Evolutionary conservation across 2,329 filamentous ascomycete genomes (phyloP).

Genomic region (Coleophoma crateriformis): DNA sequence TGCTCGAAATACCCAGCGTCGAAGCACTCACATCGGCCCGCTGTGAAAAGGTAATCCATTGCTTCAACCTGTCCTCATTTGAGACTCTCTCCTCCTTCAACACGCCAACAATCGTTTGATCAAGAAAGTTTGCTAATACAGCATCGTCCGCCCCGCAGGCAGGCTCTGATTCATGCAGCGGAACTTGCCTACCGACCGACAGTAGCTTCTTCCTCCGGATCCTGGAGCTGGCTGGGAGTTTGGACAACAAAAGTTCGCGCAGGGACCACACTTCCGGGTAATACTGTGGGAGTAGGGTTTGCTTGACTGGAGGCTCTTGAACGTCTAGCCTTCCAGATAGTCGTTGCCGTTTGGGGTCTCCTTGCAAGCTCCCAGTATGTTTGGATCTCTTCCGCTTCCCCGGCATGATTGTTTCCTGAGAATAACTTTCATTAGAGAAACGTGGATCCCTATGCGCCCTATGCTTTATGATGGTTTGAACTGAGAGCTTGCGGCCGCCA

Average conservation of each 20-base stretch:
- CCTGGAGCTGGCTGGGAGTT: conserved; percentile 62
- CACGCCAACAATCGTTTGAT: conserved; percentile 24
- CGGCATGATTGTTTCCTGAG: conserved; percentile 25
- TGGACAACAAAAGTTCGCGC: conserved; percentile 63
- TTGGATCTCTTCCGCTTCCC: conserved; percentile 35
- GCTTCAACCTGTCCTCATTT: conserved; percentile 39
- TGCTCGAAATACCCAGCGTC: conserved; percentile 37
- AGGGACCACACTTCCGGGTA: conserved; percentile 63
- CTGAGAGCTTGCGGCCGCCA: no score
- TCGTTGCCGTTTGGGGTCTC: conserved; percentile 23
- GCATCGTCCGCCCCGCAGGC: conserved; percentile 6
- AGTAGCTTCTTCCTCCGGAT: conserved; percentile 52
- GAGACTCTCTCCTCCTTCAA: conserved; percentile 8
- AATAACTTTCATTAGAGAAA: neutral
- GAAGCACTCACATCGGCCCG: conserved; percentile 54
- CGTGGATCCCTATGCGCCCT: neutral
- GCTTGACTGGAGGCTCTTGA: conserved; percentile 29
- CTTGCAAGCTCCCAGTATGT: conserved; percentile 6
- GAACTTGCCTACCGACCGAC: conserved; percentile 24
- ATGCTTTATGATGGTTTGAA: neutral
- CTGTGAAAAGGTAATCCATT: conserved; percentile 59
- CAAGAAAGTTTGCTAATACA: conserved; percentile 16
- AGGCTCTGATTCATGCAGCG: conserved; percentile 4
- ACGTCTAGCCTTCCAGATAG: conserved; percentile 3
- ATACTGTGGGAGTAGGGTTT: conserved; percentile 63